These are phyloP conservation scores for Aurifilum marmelostoma DNA, from an alignment of 2,329 filamentous ascomycete genomes.

Conservation along the genomic window DNA sequence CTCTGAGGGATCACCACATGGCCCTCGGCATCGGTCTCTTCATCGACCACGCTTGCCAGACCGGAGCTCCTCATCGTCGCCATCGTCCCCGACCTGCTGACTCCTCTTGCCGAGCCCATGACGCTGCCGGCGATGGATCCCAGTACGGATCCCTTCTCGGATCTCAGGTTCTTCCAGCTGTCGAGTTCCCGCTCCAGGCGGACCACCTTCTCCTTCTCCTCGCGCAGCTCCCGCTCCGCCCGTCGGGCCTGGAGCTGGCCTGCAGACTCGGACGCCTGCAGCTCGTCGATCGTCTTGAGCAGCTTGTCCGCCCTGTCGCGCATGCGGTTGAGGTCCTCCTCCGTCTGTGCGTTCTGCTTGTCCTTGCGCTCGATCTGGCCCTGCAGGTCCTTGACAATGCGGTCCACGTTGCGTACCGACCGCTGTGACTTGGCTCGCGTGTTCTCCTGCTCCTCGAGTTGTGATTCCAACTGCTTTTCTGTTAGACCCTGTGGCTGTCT, in stretches of 20 bases:
- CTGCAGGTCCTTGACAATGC: constrained; percentile 90
- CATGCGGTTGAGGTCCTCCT: constrained; percentile 81
- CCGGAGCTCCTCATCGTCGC: constrained; percentile 50
- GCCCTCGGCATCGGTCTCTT: constrained; percentile 42
- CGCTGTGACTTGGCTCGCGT: constrained; percentile 81
- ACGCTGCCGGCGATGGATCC: constrained; percentile 33
- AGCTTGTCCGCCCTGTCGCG: constrained; percentile 91
- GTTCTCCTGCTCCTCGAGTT: constrained; percentile 81
- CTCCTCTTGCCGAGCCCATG: constrained; percentile 33
- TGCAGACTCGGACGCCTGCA: constrained; percentile 83
- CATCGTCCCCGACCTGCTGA: constrained; percentile 36
- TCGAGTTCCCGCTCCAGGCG: constrained; percentile 88
- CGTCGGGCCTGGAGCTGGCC: constrained; percentile 81
- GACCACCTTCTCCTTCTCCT: constrained; percentile 81
- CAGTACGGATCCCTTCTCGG: constrained; percentile 57
- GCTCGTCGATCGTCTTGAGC: constrained; percentile 87
- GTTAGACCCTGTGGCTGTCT: constrained; percentile 35
- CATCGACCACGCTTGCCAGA: constrained; percentile 40
- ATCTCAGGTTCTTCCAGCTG: constrained; percentile 75
- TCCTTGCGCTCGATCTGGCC: constrained; percentile 91
- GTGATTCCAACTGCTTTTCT: constrained; percentile 73
- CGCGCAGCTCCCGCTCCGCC: constrained; percentile 85
- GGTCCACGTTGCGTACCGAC: constrained; percentile 88
- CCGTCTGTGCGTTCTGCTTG: constrained; percentile 78
- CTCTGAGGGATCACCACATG: constrained; percentile 63